Evolutionary conservation across 192 early-diverging fungal genomes (phyloP).

Genomic region (Gonapodya sp.): DNA sequence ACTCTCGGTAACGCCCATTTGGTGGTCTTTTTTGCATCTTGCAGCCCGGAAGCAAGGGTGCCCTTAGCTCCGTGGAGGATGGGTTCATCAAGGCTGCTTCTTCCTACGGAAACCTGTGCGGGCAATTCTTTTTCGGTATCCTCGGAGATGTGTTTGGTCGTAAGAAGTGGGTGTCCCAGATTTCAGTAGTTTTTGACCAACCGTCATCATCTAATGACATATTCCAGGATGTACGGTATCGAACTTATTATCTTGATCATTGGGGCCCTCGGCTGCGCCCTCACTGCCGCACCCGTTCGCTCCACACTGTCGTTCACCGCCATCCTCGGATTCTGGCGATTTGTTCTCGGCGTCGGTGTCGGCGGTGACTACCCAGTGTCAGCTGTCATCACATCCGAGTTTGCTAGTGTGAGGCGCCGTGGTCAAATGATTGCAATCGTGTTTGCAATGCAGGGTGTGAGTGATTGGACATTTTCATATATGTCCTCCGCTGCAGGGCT

Average conservation of each 20-base stretch:
- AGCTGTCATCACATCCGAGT: slow-evolving; percentile 89
- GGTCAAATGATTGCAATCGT: slow-evolving; percentile 82
- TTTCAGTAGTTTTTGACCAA: background rate
- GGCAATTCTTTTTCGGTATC: slow-evolving; percentile 81
- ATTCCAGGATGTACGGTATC: slow-evolving; percentile 60
- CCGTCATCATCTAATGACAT: background rate
- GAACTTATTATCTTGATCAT: slow-evolving; percentile 86
- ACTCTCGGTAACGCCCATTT: slow-evolving; percentile 19
- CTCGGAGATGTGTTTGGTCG: slow-evolving; percentile 84
- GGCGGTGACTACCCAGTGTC: slow-evolving; percentile 95
- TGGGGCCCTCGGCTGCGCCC: slow-evolving; percentile 68
- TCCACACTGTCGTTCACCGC: slow-evolving; percentile 37
- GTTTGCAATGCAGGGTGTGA: slow-evolving; percentile 81
- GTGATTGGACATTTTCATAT: background rate
- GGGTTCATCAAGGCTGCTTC: slow-evolving; percentile 79
- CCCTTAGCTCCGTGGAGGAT: slow-evolving; percentile 61
- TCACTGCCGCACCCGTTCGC: slow-evolving; percentile 54
- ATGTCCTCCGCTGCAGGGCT: background rate
- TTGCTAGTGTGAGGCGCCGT: slow-evolving; percentile 64
- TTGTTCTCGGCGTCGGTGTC: slow-evolving; percentile 86
- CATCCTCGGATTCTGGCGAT: slow-evolving; percentile 78
- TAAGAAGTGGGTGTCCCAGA: slow-evolving; percentile 37
- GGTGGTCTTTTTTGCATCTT: slow-evolving; percentile 42
- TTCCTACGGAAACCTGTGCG: slow-evolving; percentile 81
- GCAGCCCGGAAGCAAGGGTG: slow-evolving; percentile 21